Percentiles rank a stretch among this genome's conserved stretches.
Evolutionary conservation across 169 alveolate species (phyloP).

Genomic region (Plasmodium billcollinsi): DNA sequence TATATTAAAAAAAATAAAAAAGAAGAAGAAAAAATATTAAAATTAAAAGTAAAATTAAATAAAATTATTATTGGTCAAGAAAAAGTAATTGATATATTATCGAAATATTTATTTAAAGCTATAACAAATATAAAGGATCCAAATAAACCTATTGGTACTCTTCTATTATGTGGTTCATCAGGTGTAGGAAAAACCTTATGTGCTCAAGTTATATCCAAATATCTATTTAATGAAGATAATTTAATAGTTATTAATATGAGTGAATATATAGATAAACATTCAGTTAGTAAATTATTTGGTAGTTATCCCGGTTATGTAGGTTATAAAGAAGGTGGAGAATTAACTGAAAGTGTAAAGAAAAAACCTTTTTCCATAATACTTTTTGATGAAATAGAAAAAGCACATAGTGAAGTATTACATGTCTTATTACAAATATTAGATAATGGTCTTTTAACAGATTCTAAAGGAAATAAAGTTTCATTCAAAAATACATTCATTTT

Average conservation of each 20-base stretch:
- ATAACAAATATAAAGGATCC: conserved; percentile 91
- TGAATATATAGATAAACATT: conserved; percentile 92
- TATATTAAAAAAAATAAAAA: conserved; percentile 63
- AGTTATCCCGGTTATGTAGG: conserved; percentile 95
- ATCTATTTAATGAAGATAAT: conserved; percentile 84
- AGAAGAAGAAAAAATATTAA: conserved; percentile 66
- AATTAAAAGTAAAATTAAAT: conserved; percentile 76
- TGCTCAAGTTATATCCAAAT: conserved; percentile 91
- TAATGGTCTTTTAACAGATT: conserved; percentile 90
- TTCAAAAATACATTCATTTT: conserved; percentile 90
- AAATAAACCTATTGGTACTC: conserved; percentile 90
- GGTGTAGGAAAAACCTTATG: conserved; percentile 93
- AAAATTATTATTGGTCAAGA: conserved; percentile 75
- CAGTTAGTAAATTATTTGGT: conserved; percentile 91
- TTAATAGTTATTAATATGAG: conserved; percentile 92
- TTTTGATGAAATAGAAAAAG: conserved; percentile 93
- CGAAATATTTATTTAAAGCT: conserved; percentile 82
- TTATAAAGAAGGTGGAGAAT: conserved; percentile 93
- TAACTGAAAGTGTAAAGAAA: conserved; percentile 87
- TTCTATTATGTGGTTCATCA: conserved; percentile 92
- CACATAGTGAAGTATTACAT: conserved; percentile 90
- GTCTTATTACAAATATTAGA: conserved; percentile 87
- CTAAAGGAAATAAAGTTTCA: conserved; percentile 89
- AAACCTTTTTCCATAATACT: conserved; percentile 89
- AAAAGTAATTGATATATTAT: conserved; percentile 64